Base-by-base conservation (phyloP, 805 yeast species). In the Pichia heedii region DNA sequence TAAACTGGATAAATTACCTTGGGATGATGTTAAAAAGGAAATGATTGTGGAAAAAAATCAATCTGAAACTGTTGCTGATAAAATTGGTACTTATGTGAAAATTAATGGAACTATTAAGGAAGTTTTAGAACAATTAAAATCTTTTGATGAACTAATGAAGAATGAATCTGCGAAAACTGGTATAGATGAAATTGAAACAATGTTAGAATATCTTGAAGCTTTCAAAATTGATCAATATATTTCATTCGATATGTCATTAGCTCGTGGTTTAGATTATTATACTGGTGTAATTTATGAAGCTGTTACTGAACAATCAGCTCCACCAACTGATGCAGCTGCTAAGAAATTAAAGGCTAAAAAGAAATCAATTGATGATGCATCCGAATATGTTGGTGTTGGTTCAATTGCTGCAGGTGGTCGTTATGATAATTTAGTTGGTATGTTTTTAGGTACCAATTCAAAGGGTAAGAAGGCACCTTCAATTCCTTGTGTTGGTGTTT, bases 381-480 rank as follows among this genome's bases (percentile, higher is more conserved):
- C 95, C 42, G 97, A 86, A 51, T 87, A 84, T 55, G 97, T 93
- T 43, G 98, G 98, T 54, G 96, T 90, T 36, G 98, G 98, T 30
- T 93, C 98, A 6, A 88, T 93, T 57, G 96, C 96, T 41, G 98
- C 96, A 40, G 98, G 98, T 68, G 98, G 98, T 51, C 85, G 98
- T 65, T 93, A 93, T 65, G 98, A 93, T 65, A 83, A 84, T 56
- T 76, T 93, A 48, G 97, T 93, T 33, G 96, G 96, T 54, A 93
- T 93, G 98, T 93, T 93, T 62, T 76, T 87, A 42, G 74, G 75
- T 48, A 80, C 94, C 36, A 81, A 80, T 53, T 88, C 93, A 53
- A 86, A 85, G 66, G 68, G 68, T 40, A 82, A 82, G 62, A 70
- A 74, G 39, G 67, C 69, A 11, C 68, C 67, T 27, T 82, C 89